Conservation (phyloP, 169 alveolate genomes). For the Cyclospora cayetanensis region DNA sequence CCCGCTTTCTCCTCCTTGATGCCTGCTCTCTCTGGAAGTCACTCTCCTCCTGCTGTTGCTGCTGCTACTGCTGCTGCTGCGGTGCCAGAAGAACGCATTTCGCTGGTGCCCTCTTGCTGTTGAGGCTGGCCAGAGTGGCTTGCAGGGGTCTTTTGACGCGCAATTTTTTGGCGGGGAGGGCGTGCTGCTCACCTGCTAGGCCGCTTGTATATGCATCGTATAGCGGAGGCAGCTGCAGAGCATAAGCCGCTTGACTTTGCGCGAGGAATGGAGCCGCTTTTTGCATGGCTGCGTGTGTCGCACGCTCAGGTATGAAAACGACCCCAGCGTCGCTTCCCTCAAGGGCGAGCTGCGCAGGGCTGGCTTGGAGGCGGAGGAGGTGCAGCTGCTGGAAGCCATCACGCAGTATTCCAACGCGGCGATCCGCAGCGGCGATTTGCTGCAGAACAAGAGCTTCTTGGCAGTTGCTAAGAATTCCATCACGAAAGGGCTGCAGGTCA, state of each 20-base stretch:
- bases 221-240: neutral
- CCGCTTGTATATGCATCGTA: too few relatives aligned
- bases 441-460: slow-evolving; percentile 85
- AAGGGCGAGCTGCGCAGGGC: slow-evolving; percentile 1
- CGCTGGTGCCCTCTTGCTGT: neutral
- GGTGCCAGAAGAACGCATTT: neutral
- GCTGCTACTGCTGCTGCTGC: neutral
- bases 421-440: slow-evolving; percentile 86
- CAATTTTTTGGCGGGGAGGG: neutral
- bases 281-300: neutral
- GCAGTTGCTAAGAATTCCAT: slow-evolving; percentile 85
- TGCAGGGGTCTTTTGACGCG: neutral
- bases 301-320: slow-evolving; percentile 65
- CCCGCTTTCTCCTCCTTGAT: neutral
- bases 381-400: slow-evolving; percentile 79
- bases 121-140: neutral
- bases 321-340: neutral
- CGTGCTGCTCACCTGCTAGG: too few relatives aligned
- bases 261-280: neutral
- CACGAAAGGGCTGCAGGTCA: slow-evolving; percentile 77
- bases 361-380: slow-evolving; percentile 48
- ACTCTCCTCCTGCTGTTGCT: neutral
- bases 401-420: slow-evolving; percentile 87
- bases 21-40: neutral
- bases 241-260: neutral